Evolutionary conservation across 1,284 basidiomycete species (phyloP), one percentile per base, ranked within the genome.

Genomic region (Pyrrhoderma lamaoense): DNA sequence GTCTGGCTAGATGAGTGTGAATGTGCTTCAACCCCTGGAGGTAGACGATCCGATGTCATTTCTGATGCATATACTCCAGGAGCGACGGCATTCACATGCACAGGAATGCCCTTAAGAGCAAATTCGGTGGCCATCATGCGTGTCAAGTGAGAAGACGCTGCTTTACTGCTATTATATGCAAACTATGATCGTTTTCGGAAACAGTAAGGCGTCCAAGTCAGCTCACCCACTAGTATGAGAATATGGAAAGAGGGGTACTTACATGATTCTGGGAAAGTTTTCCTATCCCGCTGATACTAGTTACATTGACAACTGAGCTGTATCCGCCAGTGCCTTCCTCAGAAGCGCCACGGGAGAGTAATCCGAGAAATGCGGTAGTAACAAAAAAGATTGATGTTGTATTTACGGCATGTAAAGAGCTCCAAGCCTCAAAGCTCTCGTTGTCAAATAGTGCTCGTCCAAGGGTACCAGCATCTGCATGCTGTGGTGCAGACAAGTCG

Each of bases 161-260:
- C 85, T 64, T 91, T 91, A 9, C 82, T 70, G 56, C 81, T 82
- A 64, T 89, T 89, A 64, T 90, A 89, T 31, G 75, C 77, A 60
- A 89, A 89, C 86, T 89, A 49, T 31, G 11, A 31, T 31, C 27
- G 27, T 5, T 5, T 5, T 11, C 7, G 11, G 11, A 31, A 31
- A 31, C 11, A 31, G 11, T 5, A 11, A 31, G 5, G 27, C 5
- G 11, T 5, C 5, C 5, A 31, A 31, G 27, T 31, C 27, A 31
- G 27, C 27, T 31, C 11, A n/a, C n/a, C 11, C 27, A 31, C 11
- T 11, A 31, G 27, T 11, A 31, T n/a, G 27, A 31, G 27, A 31
- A 5, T 11, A 31, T 11, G 27, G 27, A 5, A 31, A 31, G 7
- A 5, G 27, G 27, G 27, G 11, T 21, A 35, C 38, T 16, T 22